Percentiles rank a stretch among this genome's conserved stretches.
Evolutionary conservation across 2,329 filamentous ascomycete species (phyloP).

Genomic region (Paramyrothecium sp.): DNA sequence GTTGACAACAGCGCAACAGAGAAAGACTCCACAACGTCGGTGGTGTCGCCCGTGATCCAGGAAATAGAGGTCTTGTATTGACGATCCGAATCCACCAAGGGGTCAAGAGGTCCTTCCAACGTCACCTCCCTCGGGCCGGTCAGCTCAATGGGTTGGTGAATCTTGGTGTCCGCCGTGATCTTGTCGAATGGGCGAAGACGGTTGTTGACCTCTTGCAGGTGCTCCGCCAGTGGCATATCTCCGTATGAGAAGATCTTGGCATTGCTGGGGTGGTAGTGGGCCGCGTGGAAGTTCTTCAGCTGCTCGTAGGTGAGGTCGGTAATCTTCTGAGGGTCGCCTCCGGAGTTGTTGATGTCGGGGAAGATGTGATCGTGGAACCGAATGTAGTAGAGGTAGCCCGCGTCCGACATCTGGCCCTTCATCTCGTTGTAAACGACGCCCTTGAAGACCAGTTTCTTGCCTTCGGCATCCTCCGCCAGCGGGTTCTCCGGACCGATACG

Average conservation of each 20-base stretch:
- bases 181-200: conserved; percentile 73
- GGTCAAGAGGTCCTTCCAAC: conserved; percentile 80
- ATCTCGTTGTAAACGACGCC: conserved; percentile 99
- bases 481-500: conserved; percentile 91
- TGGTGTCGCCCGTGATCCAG: conserved; percentile 84
- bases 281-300: conserved; percentile 80
- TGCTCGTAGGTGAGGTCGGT: conserved; percentile 93
- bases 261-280: conserved; percentile 97
- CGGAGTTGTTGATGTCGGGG: conserved; percentile 92
- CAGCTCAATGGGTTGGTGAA: conserved; percentile 75
- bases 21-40: conserved; percentile 84
- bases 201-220: conserved; percentile 75
- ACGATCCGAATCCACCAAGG: conserved; percentile 78
- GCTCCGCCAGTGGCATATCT: conserved; percentile 80
- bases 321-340: conserved; percentile 93
- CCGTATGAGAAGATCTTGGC: conserved; percentile 95
- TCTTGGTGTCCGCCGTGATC: conserved; percentile 66
- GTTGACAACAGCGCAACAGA: conserved; percentile 79
- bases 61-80: conserved; percentile 94
- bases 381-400: conserved; percentile 94
- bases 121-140: conserved; percentile 67
- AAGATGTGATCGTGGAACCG: conserved; percentile 93
- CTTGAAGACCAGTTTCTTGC: conserved; percentile 83
- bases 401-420: conserved; percentile 99
- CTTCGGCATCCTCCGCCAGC: conserved; percentile 52